A percentile compares a stretch with the other conserved stretches of the same genome.
Evolutionary conservation across 2,329 filamentous ascomycete genomes (phyloP).

Genomic region (Sclerotinia borealis): DNA sequence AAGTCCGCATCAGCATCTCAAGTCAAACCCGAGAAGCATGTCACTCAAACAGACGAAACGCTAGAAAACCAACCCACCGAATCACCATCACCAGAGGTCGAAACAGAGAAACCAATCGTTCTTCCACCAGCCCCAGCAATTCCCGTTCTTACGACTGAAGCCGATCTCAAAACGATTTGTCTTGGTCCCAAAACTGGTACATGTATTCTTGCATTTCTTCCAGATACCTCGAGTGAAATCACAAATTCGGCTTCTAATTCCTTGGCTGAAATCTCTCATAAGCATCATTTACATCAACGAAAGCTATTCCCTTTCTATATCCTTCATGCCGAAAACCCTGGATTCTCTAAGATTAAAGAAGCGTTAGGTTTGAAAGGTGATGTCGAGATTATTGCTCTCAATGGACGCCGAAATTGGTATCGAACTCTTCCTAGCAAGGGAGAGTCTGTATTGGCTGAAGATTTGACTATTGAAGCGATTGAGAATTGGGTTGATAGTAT

Average conservation of each 20-base stretch:
- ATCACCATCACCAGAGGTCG: constrained; percentile 37
- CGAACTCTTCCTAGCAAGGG: constrained; percentile 49
- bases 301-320: constrained; percentile 80
- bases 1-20: constrained; percentile 46
- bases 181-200: constrained; percentile 70
- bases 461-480: constrained; percentile 54
- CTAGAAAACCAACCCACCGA: constrained; percentile 47
- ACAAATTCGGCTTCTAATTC: constrained; percentile 51
- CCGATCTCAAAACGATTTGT: constrained; percentile 64
- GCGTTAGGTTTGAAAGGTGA: constrained; percentile 56
- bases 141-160: constrained; percentile 54
- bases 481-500: constrained; percentile 90
- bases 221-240: constrained; percentile 36
- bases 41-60: constrained; percentile 44
- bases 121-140: constrained; percentile 57
- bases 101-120: constrained; percentile 37
- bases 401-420: constrained; percentile 83
- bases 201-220: constrained; percentile 73
- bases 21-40: constrained; percentile 42
- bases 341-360: constrained; percentile 47
- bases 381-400: constrained; percentile 73
- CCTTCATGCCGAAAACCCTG: constrained; percentile 57
- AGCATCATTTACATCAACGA: constrained; percentile 59
- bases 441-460: constrained; percentile 33
- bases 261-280: constrained; percentile 69